Percentiles rank a stretch among this genome's conserved stretches.
phyloP scores from a whole-genome alignment of 1,284 basidiomycete species.

The Cryptococcus sp. region DNA sequence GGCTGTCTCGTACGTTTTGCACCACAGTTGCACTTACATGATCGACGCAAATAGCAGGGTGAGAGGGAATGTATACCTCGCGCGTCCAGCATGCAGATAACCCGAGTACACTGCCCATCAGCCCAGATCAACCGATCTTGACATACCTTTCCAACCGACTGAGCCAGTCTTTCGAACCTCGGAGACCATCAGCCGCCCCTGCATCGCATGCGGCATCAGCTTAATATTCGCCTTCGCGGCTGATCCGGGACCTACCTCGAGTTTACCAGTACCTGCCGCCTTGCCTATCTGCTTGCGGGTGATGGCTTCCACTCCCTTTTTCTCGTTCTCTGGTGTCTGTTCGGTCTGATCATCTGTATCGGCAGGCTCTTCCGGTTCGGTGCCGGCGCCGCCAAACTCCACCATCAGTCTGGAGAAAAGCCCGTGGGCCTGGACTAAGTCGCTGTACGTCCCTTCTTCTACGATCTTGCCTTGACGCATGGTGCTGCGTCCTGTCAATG shows the following conservation, averaged over 20 bases:
- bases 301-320: slow-evolving; percentile 40
- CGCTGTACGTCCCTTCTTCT: slow-evolving; percentile 63
- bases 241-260: slow-evolving; percentile 44
- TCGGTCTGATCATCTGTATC: slow-evolving; percentile 31
- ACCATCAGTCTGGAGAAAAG: slow-evolving; percentile 60
- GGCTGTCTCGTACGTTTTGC: background rate
- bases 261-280: slow-evolving; percentile 60
- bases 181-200: slow-evolving; percentile 47
- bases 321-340: slow-evolving; percentile 5
- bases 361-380: background rate
- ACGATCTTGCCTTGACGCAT: slow-evolving; percentile 59
- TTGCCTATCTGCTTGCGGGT: slow-evolving; percentile 50
- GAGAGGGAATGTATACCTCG: slow-evolving; percentile 58
- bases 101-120: slow-evolving; percentile 59
- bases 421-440: slow-evolving; percentile 57
- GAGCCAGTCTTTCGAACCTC: slow-evolving; percentile 61
- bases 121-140: background rate
- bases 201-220: background rate
- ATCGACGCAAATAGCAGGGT: slow-evolving; percentile 58
- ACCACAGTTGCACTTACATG: slow-evolving; percentile 46
- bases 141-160: slow-evolving; percentile 57
- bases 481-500: slow-evolving; percentile 45
- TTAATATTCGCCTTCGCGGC: background rate
- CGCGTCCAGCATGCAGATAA: slow-evolving; percentile 65
- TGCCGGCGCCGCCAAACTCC: slow-evolving; percentile 59